Percentiles rank a stretch among this genome's conserved stretches.
phyloP scores from a whole-genome alignment of 345 rosid genomes.

The Luvunga scandens region DNA sequence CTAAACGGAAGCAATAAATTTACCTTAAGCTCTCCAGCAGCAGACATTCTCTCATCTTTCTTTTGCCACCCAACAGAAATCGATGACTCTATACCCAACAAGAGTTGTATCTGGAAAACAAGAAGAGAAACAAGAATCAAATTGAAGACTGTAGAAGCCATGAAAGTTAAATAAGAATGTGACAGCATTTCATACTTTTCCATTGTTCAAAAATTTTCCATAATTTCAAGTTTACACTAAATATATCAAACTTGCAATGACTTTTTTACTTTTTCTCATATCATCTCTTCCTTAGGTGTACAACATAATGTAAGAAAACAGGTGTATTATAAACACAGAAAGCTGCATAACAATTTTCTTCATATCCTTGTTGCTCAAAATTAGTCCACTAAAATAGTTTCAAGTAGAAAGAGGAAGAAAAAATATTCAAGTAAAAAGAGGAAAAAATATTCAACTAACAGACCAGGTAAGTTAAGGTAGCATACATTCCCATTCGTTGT shows the following conservation, averaged over 20 bases:
- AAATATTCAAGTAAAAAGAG: too few species aligned
- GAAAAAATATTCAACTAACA: not conserved
- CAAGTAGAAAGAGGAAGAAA: not conserved
- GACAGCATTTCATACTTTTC: conserved; percentile 9
- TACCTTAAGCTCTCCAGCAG: conserved; percentile 78
- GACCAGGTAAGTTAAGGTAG: conserved; percentile 9
- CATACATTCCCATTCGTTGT: conserved; percentile 82
- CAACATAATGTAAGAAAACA: not conserved
- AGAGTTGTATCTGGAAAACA: conserved; percentile 63
- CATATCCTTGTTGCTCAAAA: conserved; percentile 2
- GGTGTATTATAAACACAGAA: not conserved
- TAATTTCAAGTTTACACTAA: not conserved
- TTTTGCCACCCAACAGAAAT: conserved; percentile 81
- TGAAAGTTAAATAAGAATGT: not conserved
- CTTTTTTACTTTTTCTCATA: not conserved
- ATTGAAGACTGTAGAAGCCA: conserved; percentile 9
- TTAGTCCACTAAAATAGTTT: not conserved
- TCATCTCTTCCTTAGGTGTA: not conserved
- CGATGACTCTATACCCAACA: conserved; percentile 74
- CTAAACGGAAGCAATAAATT: conserved; percentile 9
- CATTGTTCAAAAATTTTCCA: not conserved
- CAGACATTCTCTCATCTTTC: conserved; percentile 75
- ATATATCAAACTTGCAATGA: not conserved
- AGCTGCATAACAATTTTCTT: not conserved
- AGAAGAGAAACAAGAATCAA: conserved; percentile 13